Evolutionary conservation across 2,329 filamentous ascomycete genomes (phyloP), one percentile per base, ranked within the genome.

Genomic region (Trichoderma lentiforme): DNA sequence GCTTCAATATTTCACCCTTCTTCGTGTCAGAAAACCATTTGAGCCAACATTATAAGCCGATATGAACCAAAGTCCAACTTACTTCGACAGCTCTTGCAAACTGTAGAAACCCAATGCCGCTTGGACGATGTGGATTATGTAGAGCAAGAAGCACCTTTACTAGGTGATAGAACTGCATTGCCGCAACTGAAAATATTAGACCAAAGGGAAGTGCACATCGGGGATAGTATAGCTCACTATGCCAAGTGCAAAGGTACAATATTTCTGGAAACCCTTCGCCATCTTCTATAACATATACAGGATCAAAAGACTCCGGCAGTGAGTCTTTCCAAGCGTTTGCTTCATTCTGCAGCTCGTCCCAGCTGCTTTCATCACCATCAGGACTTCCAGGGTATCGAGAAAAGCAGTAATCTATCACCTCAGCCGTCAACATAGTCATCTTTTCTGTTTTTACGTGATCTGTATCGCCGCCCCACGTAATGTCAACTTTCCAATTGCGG

Each of bases 331-430:
- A 64, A 11, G 61, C 24, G 18, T 30, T 15, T 51, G 61, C 36
- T 32, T 64, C 61, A 30, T 21, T 64, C 18, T 64, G 61, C 6
- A 64, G 24, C 39, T 64, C 61, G 3, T 64, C 26, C 61, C 61
- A 64, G 14, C 15, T 64, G 15, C 36, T 64, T 9, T 64, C 24
- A 18, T 64, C 24, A 1, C 8, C 61, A 24, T 14, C 61, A 14
- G 14, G 15, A 3, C 15, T 30, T 18, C 15, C 61, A 4, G 36
- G 61, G 8, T 47, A 24, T 26, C 39, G 24, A 64, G 61, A 64
- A 30, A 64, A 64, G 61, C 61, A 64, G 43, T 64, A 32, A 39
- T 64, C 61, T 51, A 64, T 64, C 7, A 64, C 61, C 51, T 64
- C 61, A 8, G 61, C 61, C 18, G 61, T 64, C 61, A 64, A n/a